Percentiles rank a stretch among this genome's conserved stretches.
phyloP scores from a whole-genome alignment of 495 filamentous ascomycete species.

The Aspergillus sclerotiicarbonarius region DNA sequence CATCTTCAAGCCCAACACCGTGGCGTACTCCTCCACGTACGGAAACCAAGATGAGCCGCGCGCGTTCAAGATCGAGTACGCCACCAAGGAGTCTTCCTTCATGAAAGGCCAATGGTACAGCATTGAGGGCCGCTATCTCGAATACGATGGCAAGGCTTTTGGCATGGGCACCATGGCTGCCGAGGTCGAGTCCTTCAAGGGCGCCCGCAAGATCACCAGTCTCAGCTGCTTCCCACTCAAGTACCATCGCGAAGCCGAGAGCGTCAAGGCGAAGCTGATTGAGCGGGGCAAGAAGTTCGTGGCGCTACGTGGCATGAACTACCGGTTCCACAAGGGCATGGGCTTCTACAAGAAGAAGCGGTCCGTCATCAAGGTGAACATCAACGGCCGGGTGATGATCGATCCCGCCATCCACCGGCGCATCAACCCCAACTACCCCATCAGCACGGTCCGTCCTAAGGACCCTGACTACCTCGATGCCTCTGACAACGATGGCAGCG shows the following conservation, averaged over 20 bases:
- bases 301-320: slow-evolving; percentile 75
- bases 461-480: slow-evolving; percentile 66
- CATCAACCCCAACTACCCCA: slow-evolving; percentile 85
- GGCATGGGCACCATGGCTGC: slow-evolving; percentile 68
- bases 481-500: slow-evolving; percentile 46
- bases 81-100: slow-evolving; percentile 66
- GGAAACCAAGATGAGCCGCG: slow-evolving; percentile 77
- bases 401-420: slow-evolving; percentile 83
- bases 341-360: slow-evolving; percentile 85
- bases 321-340: slow-evolving; percentile 76
- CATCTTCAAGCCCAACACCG: slow-evolving; percentile 85
- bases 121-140: slow-evolving; percentile 80
- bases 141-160: slow-evolving; percentile 78
- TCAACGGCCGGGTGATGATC: slow-evolving; percentile 90
- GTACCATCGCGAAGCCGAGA: slow-evolving; percentile 74
- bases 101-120: slow-evolving; percentile 78
- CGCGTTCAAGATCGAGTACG: slow-evolving; percentile 86
- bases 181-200: slow-evolving; percentile 77
- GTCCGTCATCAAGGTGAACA: slow-evolving; percentile 76
- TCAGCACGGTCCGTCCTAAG: slow-evolving; percentile 74
- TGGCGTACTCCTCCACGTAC: slow-evolving; percentile 79
- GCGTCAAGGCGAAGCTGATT: slow-evolving; percentile 64
- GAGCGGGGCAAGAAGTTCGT: slow-evolving; percentile 88
- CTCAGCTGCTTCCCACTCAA: slow-evolving; percentile 76
- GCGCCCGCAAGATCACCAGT: slow-evolving; percentile 77